Percentiles rank a stretch among this genome's conserved stretches.
Evolutionary conservation across 371 early-diverging fungal genomes (phyloP).

Genomic region (Capniomyces stellatus): DNA sequence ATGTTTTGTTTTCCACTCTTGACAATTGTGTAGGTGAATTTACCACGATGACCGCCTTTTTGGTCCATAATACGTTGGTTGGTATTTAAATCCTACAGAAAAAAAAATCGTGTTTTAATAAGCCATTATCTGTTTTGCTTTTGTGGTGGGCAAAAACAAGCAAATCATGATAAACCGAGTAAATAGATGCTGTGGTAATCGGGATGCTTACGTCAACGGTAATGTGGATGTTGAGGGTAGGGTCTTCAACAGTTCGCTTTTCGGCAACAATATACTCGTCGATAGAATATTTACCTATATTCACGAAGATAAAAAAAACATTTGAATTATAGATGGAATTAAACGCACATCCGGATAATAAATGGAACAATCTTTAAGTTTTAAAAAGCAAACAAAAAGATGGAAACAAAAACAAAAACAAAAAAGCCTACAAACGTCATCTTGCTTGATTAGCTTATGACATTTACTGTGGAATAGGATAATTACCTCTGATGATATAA

Average conservation of each 20-base stretch:
- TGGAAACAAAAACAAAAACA: no score
- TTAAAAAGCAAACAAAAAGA: background rate
- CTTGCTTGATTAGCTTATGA: no score
- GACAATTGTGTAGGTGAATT: slow-evolving; percentile 73
- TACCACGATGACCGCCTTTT: slow-evolving; percentile 46
- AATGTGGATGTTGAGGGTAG: slow-evolving; percentile 45
- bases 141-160: background rate
- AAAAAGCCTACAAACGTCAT: no score
- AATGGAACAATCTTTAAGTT: background rate
- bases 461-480: no score
- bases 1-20: slow-evolving; percentile 78
- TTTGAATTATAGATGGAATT: no score
- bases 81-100: slow-evolving; percentile 20
- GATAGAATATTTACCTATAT: slow-evolving; percentile 52
- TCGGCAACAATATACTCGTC: slow-evolving; percentile 52
- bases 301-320: background rate
- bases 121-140: no score
- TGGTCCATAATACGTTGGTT: slow-evolving; percentile 45
- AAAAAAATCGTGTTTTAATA: no score
- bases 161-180: background rate
- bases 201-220: slow-evolving; percentile 41
- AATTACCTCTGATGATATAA: slow-evolving; percentile 65
- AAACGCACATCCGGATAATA: background rate
- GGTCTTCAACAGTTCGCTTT: slow-evolving; percentile 49
- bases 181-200: background rate